A percentile compares a stretch with the other conserved stretches of the same genome.
Evolutionary conservation across 352 stramenopile species (phyloP).

Genomic region (Pythium myriotylum): DNA sequence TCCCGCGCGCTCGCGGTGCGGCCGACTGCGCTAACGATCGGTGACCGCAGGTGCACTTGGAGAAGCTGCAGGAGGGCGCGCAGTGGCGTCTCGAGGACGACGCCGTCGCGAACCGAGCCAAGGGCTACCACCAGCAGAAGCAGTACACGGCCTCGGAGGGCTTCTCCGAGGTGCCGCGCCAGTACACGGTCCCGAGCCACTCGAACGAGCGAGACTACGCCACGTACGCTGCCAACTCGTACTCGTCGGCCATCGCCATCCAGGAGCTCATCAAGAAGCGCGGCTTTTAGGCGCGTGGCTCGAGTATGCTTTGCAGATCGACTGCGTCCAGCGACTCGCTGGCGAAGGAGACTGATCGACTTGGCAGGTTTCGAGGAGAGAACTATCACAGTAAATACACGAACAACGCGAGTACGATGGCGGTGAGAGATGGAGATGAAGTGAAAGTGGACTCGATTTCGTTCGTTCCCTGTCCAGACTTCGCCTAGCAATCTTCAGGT

Average conservation of each 20-base stretch:
- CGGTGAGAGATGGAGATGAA: not conserved
- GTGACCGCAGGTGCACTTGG: slow-evolving; percentile 46
- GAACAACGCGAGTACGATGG: too few relatives aligned
- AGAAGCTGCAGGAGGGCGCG: slow-evolving; percentile 49
- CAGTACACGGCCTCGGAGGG: slow-evolving; percentile 67
- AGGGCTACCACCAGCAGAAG: slow-evolving; percentile 61
- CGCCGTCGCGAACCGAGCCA: slow-evolving; percentile 47
- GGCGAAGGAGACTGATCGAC: slow-evolving; percentile 1
- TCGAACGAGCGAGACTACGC: slow-evolving; percentile 67
- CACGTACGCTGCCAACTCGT: slow-evolving; percentile 87
- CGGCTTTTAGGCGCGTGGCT: slow-evolving; percentile 49
- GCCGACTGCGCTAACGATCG: not conserved
- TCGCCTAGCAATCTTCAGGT: too few relatives aligned
- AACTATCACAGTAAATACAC: not conserved
- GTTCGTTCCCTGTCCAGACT: too few relatives aligned
- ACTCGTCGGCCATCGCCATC: slow-evolving; percentile 82
- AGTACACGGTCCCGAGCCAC: slow-evolving; percentile 76
- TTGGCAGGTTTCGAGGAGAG: not conserved
- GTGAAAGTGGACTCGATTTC: too few relatives aligned
- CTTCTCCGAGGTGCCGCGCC: slow-evolving; percentile 75
- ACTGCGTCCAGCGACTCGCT: not conserved
- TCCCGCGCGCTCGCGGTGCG: not conserved
- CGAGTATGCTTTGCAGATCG: not conserved
- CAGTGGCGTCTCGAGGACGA: slow-evolving; percentile 77
- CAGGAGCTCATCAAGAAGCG: slow-evolving; percentile 78